Conservation (phyloP, 768 basidiomycete species). For the Boletus insuetus region DNA sequence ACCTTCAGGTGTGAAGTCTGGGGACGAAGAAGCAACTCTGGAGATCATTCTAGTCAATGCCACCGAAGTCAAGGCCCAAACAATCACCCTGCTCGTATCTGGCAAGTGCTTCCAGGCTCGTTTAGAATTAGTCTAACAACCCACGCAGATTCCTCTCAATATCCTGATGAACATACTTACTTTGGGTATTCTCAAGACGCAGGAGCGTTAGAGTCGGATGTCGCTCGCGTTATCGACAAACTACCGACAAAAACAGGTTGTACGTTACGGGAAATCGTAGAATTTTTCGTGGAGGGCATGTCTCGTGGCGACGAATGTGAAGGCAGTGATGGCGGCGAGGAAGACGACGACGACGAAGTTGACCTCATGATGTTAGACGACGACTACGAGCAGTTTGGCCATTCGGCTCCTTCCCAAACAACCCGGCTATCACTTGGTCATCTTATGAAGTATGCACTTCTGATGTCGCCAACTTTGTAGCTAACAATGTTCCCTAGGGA, state of each 20-base stretch:
- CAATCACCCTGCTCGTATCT: conserved; percentile 47
- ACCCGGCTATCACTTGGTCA: not conserved
- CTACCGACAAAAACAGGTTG: conserved; percentile 41
- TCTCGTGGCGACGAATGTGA: conserved; percentile 34
- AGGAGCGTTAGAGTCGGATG: conserved; percentile 35
- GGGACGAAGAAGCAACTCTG: conserved; percentile 68
- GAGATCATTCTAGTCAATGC: conserved; percentile 40
- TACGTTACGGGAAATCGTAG: conserved; percentile 45
- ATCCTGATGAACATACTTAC: conserved; percentile 56
- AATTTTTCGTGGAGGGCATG: conserved; percentile 37
- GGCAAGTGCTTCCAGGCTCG: conserved; percentile 33
- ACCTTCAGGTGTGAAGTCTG: conserved; percentile 44
- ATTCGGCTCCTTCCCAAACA: not conserved
- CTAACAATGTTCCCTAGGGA: conserved; percentile 37
- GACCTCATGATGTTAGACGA: conserved; percentile 19
- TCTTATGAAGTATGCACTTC: not conserved
- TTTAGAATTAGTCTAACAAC: not conserved
- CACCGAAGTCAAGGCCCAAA: not conserved
- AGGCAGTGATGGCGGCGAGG: conserved; percentile 35
- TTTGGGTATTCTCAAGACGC: conserved; percentile 54
- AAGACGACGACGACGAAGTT: conserved; percentile 36
- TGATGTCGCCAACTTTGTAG: not conserved
- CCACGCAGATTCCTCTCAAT: conserved; percentile 60
- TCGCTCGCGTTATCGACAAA: conserved; percentile 44
- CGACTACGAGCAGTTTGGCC: not conserved